Base-by-base conservation (phyloP, 1,139 yeast species). In the Scheffersomyces illinoinensis region DNA sequence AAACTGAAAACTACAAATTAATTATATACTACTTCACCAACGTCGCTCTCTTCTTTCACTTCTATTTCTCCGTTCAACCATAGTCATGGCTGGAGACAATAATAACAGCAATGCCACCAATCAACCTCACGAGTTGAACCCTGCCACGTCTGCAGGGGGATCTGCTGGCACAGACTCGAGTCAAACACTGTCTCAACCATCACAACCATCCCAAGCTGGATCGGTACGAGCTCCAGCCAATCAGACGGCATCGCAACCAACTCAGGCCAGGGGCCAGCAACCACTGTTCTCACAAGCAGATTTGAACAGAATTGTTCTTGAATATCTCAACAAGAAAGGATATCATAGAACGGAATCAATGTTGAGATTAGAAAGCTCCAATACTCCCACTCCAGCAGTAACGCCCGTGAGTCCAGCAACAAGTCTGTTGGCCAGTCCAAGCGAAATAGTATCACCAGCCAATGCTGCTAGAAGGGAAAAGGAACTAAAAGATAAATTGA, bases 271-370 rank as follows among this genome's bases (percentile, higher is more conserved):
- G 50, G 64, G 64, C n/a, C 70, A 68, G 23, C 80, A 74, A 59
- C 77, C 80, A 17, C 83, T 78, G 64, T 75, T 76, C 56, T 79
- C 84, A 2, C 93, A 89, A 57, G 92, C 93, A 0, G 97, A 93
- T 72, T 81, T 93, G 73, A 92, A 93, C 73, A 79, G 96, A 65
- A 91, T 93, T 69, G 98, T 95, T 47, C 81, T 95, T 67, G 99
- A 95, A 68, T 95, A 95, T 68, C 83, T 96, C 64, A 91, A 88
- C 72, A 93, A 95, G 70, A 93, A 93, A 71, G 99, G 99, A 3
- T 96, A 92, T 70, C 93, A 92, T 64, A 86, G 90, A 65, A 93
- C 98, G 0, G 99, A 96, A 72, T 93, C 97, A 4, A 91, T 93
- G 89, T 83, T 95, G 61, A 84, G 99, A 63, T 85, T 93, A 63